A percentile compares a stretch with the other conserved stretches of the same genome.
phyloP scores from a whole-genome alignment of 805 yeast genomes.

The Saturnispora sanitii region DNA sequence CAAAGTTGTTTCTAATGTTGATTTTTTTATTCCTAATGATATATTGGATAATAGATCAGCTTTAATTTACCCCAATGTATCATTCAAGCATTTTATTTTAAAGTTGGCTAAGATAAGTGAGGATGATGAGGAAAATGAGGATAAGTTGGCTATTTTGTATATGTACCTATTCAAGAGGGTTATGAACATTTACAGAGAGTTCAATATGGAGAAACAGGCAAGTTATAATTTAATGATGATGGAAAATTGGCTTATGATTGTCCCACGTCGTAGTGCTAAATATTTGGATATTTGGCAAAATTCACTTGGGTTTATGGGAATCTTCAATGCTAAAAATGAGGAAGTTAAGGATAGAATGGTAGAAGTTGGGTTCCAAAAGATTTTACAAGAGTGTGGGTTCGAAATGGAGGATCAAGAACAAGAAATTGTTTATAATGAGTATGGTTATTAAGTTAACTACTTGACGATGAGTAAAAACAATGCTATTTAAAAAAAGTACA shows the following conservation, averaged over 20 bases:
- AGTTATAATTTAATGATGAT: constrained; percentile 81
- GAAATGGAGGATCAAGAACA: constrained; percentile 44
- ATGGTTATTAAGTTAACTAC: constrained; percentile 33
- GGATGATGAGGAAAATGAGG: constrained; percentile 40
- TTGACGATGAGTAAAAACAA: neutral
- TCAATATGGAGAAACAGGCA: constrained; percentile 31
- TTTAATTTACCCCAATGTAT: constrained; percentile 45
- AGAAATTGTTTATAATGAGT: constrained; percentile 43
- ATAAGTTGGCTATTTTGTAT: constrained; percentile 56
- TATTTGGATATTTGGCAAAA: constrained; percentile 58
- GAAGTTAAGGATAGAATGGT: constrained; percentile 40
- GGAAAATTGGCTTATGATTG: constrained; percentile 69
- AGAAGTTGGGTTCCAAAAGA: constrained; percentile 37
- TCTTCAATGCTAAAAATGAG: constrained; percentile 64
- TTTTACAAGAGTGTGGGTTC: constrained; percentile 60
- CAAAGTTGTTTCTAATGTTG: constrained; percentile 32
- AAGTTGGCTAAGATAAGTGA: constrained; percentile 38
- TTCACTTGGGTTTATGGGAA: constrained; percentile 71
- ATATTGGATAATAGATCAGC: constrained; percentile 39
- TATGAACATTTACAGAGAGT: constrained; percentile 54
- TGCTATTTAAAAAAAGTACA: no score
- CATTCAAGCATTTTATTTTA: constrained; percentile 78
- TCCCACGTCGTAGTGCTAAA: constrained; percentile 63
- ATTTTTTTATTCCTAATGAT: constrained; percentile 46
- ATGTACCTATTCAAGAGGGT: constrained; percentile 63